phyloP scores from a whole-genome alignment of 768 basidiomycete species.

The Termitomyces sp. region DNA sequence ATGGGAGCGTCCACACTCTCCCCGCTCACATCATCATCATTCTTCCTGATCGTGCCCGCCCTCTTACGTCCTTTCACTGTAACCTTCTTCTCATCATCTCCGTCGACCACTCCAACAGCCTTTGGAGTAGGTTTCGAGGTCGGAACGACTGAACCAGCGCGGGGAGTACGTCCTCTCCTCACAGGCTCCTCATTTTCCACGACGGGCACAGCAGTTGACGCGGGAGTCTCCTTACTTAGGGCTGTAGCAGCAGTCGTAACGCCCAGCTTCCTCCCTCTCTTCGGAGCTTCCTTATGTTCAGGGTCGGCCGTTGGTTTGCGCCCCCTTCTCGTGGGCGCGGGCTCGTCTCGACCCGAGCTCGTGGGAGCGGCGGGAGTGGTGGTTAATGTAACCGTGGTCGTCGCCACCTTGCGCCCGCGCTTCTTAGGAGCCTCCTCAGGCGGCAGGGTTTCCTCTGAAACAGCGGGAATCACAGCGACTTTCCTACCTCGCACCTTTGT shows the following conservation, averaged over 20 bases:
- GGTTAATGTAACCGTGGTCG: neutral
- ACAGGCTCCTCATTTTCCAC: neutral
- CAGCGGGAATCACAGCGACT: constrained; percentile 7
- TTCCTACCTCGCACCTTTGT: constrained; percentile 11
- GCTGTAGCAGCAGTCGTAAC: neutral
- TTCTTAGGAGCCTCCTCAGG: constrained; percentile 6
- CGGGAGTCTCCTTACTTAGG: constrained; percentile 2
- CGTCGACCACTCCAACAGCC: neutral
- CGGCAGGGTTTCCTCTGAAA: constrained; percentile 7
- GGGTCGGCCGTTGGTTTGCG: constrained; percentile 15
- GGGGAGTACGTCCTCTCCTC: constrained; percentile 19
- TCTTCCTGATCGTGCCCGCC: constrained; percentile 11
- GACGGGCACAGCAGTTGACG: neutral
- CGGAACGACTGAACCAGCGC: neutral
- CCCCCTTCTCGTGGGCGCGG: neutral
- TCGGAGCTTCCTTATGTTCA: constrained; percentile 10
- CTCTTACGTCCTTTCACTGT: constrained; percentile 14
- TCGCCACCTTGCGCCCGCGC: constrained; percentile 14
- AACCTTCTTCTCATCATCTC: constrained; percentile 3
- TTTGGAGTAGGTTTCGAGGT: constrained; percentile 1
- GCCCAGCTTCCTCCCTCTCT: neutral
- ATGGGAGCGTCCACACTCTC: neutral
- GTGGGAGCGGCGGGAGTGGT: neutral
- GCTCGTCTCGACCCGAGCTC: neutral
- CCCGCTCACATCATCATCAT: neutral